A percentile compares a stretch with the other conserved stretches of the same genome.
phyloP scores from a whole-genome alignment of 176 grass and related monocot species.

The Pharus latifolius region DNA sequence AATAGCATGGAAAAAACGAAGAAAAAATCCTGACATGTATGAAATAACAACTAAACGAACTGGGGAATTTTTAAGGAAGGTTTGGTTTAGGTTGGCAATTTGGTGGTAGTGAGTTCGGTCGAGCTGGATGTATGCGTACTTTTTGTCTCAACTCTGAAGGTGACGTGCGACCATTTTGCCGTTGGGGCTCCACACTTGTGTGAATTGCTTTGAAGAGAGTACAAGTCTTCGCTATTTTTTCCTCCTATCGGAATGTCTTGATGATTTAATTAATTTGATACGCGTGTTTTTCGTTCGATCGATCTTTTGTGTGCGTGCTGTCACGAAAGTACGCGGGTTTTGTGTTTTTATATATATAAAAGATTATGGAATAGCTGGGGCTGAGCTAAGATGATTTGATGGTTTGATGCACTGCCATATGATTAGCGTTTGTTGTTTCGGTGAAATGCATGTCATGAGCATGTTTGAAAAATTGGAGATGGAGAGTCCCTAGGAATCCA shows the following conservation, averaged over 20 bases:
- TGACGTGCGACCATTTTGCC: constrained; percentile 46
- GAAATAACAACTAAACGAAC: background rate
- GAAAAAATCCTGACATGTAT: background rate
- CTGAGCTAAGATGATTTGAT: background rate
- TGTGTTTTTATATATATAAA: background rate
- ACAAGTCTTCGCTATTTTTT: constrained; percentile 9
- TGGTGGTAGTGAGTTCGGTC: constrained; percentile 25
- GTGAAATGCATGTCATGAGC: too few relatives aligned
- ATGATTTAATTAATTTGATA: background rate
- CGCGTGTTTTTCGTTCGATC: background rate
- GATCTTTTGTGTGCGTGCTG: constrained; percentile 15
- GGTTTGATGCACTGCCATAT: too few relatives aligned
- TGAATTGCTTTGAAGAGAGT: constrained; percentile 23
- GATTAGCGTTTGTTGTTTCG: too few relatives aligned
- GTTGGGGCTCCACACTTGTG: constrained; percentile 18
- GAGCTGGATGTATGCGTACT: constrained; percentile 25
- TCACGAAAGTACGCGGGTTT: background rate
- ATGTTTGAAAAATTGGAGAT: too few relatives aligned
- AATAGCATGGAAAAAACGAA: background rate
- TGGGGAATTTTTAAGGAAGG: background rate
- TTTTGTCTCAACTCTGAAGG: constrained; percentile 30
- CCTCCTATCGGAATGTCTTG: background rate
- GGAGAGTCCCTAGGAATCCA: too few relatives aligned
- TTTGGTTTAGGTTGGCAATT: constrained; percentile 13
- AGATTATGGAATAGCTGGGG: background rate